Evolutionary conservation across 768 basidiomycete genomes (phyloP).

Genomic region (Leccinum ochraceum): DNA sequence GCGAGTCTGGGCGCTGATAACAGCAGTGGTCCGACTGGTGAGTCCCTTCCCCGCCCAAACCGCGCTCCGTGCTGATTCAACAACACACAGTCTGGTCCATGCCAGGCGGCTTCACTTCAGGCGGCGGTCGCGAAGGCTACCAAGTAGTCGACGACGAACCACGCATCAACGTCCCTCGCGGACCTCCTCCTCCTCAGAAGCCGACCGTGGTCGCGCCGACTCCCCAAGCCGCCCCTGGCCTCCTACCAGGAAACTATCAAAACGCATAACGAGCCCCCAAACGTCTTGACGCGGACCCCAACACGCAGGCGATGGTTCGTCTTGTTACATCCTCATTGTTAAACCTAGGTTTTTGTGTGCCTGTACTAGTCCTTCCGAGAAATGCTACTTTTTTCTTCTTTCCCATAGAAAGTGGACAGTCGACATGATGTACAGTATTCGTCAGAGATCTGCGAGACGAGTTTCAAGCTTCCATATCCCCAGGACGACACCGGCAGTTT

Average conservation of each 20-base stretch:
- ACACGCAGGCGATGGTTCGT: background rate
- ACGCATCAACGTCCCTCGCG: conserved; percentile 17
- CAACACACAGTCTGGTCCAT: conserved; percentile 67
- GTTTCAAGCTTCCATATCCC: background rate
- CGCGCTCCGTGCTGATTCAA: background rate
- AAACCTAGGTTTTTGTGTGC: background rate
- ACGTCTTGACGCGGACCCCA: background rate
- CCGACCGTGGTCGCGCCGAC: conserved; percentile 5
- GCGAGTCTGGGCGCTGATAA: conserved; percentile 51
- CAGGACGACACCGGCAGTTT: background rate
- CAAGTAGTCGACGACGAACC: conserved; percentile 57
- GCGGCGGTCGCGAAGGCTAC: conserved; percentile 52
- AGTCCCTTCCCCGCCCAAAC: conserved; percentile 3
- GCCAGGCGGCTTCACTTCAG: conserved; percentile 69
- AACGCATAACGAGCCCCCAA: conserved; percentile 11
- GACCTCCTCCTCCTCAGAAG: conserved; percentile 21
- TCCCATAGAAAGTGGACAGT: background rate
- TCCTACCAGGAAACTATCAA: conserved; percentile 30
- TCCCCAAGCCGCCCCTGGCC: conserved; percentile 16
- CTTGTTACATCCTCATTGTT: background rate
- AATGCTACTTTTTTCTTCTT: background rate
- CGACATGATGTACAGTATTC: background rate
- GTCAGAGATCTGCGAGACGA: background rate
- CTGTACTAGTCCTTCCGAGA: background rate
- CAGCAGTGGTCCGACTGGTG: conserved; percentile 57